Evolutionary conservation across 139 green algal genomes (phyloP), one percentile per base, ranked within the genome.

Genomic region (Chlamydomonas schloesseri): DNA sequence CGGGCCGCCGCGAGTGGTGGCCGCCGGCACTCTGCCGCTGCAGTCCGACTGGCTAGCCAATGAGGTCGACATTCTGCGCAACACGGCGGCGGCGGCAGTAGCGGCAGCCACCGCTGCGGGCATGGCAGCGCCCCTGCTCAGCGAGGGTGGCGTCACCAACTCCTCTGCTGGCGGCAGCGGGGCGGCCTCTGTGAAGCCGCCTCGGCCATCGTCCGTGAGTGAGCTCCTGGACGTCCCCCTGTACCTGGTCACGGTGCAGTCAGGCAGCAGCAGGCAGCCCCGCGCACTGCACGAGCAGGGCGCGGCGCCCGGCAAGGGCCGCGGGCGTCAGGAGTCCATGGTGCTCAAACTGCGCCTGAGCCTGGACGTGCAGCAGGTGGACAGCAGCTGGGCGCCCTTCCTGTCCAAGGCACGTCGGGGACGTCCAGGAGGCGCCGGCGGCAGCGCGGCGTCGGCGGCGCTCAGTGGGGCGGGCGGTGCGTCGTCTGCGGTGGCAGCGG

Each of bases 1-100:
- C 28, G 92, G 92, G 31, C 34, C 72, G 1, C 90, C 90, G 9
- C 42, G 55, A 6, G 26, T 77, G 23, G 50, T 97, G 36, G 92
- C 77, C 23, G 73, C 28, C 10, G 80, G 64, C 26, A 50, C 21
- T 28, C 34, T 89, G 55, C 55, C 73, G 0, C 65, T 94, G 29
- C 80, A 76, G 10, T 90, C 70, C 67, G 80, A 86, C 58, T 92
- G 89, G 89, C 74, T 92, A 64, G 72, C 81, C 29, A 71, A 69
- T 18, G 75, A 90, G 77, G 71, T 92, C 9, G 60, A 78, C 46
- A 73, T 65, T 3, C 67, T 88, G 80, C 60, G 88, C 2, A 84
- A 70, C 36, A 71, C 79, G 28, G 82, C 71, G 58, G 70, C 82
- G 37, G 71, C 57, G 17, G 82, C 71, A 29, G 80, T 50, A 3